Percentiles rank a stretch among this genome's conserved stretches.
These are phyloP conservation scores for Thelephora ganbajun DNA, from an alignment of 768 basidiomycete species.

Conservation along the genomic window DNA sequence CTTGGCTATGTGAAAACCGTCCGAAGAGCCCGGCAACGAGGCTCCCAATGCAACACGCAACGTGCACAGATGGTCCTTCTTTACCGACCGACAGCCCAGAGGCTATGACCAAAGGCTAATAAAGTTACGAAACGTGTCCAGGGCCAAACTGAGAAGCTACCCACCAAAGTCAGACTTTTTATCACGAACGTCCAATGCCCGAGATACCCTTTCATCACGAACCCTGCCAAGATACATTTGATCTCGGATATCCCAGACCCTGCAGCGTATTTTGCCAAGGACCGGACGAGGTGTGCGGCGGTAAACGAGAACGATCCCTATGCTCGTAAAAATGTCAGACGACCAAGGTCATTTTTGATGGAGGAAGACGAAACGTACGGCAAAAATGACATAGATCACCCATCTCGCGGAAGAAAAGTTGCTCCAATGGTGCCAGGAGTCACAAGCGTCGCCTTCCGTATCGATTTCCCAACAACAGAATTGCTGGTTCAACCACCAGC, in stretches of 20 bases:
- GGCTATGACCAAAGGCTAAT: slow-evolving; percentile 56
- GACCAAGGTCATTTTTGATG: neutral
- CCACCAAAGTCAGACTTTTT: slow-evolving; percentile 77
- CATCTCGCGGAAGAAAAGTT: slow-evolving; percentile 55
- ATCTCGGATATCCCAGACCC: slow-evolving; percentile 96
- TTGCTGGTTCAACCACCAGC: slow-evolving; percentile 97
- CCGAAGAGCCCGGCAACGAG: slow-evolving; percentile 73
- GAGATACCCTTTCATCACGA: slow-evolving; percentile 95
- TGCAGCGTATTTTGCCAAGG: slow-evolving; percentile 82
- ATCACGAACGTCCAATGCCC: slow-evolving; percentile 82
- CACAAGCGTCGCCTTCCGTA: slow-evolving; percentile 63
- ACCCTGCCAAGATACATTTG: slow-evolving; percentile 83
- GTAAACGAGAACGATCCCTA: slow-evolving; percentile 75
- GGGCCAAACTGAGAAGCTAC: neutral
- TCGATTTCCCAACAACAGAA: slow-evolving; percentile 99
- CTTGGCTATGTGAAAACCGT: slow-evolving; percentile 96
- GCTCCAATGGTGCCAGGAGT: slow-evolving; percentile 91
- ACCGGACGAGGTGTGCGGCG: slow-evolving; percentile 79
- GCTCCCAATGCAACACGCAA: slow-evolving; percentile 86
- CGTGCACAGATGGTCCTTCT: slow-evolving; percentile 80
- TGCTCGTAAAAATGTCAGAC: neutral
- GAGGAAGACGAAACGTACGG: slow-evolving; percentile 45
- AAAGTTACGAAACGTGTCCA: neutral
- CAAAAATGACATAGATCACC: slow-evolving; percentile 79
- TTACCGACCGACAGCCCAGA: slow-evolving; percentile 84